A percentile compares a stretch with the other conserved stretches of the same genome.
Conservation (phyloP, 2,329 filamentous ascomycete genomes). For the Nectriaceae sp. region DNA sequence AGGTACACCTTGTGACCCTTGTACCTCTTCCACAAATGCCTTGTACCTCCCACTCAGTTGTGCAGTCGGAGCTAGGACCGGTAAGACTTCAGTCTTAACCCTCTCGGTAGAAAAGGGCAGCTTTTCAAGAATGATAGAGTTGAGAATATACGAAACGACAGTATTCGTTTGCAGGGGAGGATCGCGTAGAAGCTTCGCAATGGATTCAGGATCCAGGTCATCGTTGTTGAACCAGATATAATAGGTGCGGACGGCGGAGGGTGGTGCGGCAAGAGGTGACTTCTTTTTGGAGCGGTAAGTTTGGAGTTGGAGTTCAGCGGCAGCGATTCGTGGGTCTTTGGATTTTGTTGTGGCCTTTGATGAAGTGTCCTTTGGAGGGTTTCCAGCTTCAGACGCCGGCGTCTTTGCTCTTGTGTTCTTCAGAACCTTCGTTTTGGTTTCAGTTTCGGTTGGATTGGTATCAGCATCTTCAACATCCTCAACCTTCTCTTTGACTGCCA, state of each 20-base stretch:
- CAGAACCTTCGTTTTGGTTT: slow-evolving; percentile 1
- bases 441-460: slow-evolving; percentile 22
- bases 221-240: slow-evolving; percentile 62
- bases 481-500: slow-evolving; percentile 45
- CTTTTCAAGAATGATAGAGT: slow-evolving; percentile 52
- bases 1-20: slow-evolving; percentile 2
- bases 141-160: slow-evolving; percentile 60
- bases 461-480: slow-evolving; percentile 30
- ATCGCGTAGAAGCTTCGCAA: slow-evolving; percentile 59
- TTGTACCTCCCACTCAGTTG: slow-evolving; percentile 26
- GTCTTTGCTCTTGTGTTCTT: slow-evolving; percentile 7
- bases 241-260: slow-evolving; percentile 56
- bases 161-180: slow-evolving; percentile 60
- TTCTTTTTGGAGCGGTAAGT: slow-evolving; percentile 38
- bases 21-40: slow-evolving; percentile 25
- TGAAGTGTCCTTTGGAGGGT: not conserved
- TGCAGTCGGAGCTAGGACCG: slow-evolving; percentile 28
- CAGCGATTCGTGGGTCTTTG: slow-evolving; percentile 41
- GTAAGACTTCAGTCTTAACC: slow-evolving; percentile 47
- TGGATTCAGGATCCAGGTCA: slow-evolving; percentile 46
- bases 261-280: slow-evolving; percentile 21
- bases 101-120: slow-evolving; percentile 51
- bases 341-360: slow-evolving; percentile 15
- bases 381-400: slow-evolving; percentile 1
- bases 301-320: slow-evolving; percentile 42